Percentiles rank a stretch among this genome's conserved stretches.
phyloP scores from a whole-genome alignment of 129 eudicot species.

The sunflower (Helianthus annuus) region HanXRQr2.0-SUNRISE NC_035438.2:141983237-141983736 shows the following conservation, averaged over 20 bases:
- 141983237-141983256: conserved; percentile 26
- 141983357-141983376: background rate
- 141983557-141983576: background rate
- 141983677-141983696: conserved; percentile 1
- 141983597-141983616: conserved; percentile 89
- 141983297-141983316: conserved; percentile 31
- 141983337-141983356: conserved; percentile 29
- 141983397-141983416: conserved; percentile 23
- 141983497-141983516: conserved; percentile 64
- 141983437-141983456: conserved; percentile 74
- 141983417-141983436: conserved; percentile 56
- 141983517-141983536: conserved; percentile 5
- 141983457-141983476: conserved; percentile 62
- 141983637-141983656: conserved; percentile 97
- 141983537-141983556: background rate
- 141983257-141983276: conserved; percentile 15
- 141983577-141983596: conserved; percentile 66
- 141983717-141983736: conserved; percentile 17
- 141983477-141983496: conserved; percentile 99
- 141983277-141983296: conserved; percentile 12
- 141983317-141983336: conserved; percentile 26
- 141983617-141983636: conserved; percentile 94
- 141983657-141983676: conserved; percentile 47
- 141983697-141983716: background rate
- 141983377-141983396: background rate